A percentile compares a stretch with the other conserved stretches of the same genome.
phyloP scores from a whole-genome alignment of 2,329 filamentous ascomycete genomes.

The Diaporthe humulicola region DNA sequence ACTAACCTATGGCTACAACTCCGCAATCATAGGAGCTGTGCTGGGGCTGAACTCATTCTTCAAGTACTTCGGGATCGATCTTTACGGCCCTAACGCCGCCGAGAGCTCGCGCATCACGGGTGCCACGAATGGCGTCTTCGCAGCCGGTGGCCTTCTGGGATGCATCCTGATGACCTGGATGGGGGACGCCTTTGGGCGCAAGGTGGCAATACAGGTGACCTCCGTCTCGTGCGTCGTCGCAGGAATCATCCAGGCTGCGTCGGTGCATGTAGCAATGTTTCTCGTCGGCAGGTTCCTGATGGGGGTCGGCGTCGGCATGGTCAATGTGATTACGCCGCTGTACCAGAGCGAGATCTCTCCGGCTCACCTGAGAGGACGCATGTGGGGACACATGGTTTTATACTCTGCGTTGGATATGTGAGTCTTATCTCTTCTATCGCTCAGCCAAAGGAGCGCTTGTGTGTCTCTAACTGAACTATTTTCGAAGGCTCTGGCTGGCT shows the following conservation, averaged over 20 bases:
- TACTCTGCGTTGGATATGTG: slow-evolving; percentile 17
- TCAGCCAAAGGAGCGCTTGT: background rate
- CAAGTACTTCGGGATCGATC: slow-evolving; percentile 42
- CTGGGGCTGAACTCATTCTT: slow-evolving; percentile 43
- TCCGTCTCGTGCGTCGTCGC: slow-evolving; percentile 6
- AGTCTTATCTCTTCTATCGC: background rate
- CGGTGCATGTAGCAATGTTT: slow-evolving; percentile 9
- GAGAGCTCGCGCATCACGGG: slow-evolving; percentile 31
- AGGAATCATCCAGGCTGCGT: background rate
- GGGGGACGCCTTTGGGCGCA: slow-evolving; percentile 42
- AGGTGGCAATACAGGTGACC: slow-evolving; percentile 41
- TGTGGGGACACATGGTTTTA: slow-evolving; percentile 36
- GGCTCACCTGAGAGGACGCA: slow-evolving; percentile 47
- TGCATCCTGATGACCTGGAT: slow-evolving; percentile 41
- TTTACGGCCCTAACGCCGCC: slow-evolving; percentile 27
- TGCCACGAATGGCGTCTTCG: slow-evolving; percentile 40
- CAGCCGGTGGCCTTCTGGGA: slow-evolving; percentile 43
- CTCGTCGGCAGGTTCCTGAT: slow-evolving; percentile 41
- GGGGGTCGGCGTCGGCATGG: slow-evolving; percentile 44
- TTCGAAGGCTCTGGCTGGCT: background rate
- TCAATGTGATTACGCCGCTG: slow-evolving; percentile 43
- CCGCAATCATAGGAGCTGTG: slow-evolving; percentile 43
- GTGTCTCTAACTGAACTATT: background rate
- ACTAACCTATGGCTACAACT: slow-evolving; percentile 45
- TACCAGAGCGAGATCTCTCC: slow-evolving; percentile 52